Percentiles rank a stretch among this genome's conserved stretches.
phyloP scores from a whole-genome alignment of 345 rosid species.

The Trapa bicornis region DNA sequence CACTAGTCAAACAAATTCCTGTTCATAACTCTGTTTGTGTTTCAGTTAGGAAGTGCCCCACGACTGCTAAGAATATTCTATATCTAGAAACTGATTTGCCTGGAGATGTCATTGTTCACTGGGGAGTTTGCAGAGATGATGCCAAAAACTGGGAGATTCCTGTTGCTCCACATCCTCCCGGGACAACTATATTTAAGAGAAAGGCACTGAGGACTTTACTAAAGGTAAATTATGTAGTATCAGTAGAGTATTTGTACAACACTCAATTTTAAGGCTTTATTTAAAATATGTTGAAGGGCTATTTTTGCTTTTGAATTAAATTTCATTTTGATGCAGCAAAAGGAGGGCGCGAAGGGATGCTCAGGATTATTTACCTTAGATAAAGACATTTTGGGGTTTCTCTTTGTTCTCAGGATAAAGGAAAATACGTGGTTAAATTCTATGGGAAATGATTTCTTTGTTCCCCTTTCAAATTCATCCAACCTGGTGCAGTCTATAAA shows the following conservation, averaged over 20 bases:
- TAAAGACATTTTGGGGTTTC: slow-evolving; percentile 47
- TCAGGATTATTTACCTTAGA: slow-evolving; percentile 56
- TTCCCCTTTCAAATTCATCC: slow-evolving; percentile 47
- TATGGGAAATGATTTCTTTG: slow-evolving; percentile 60
- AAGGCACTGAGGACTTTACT: slow-evolving; percentile 77
- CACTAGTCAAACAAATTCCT: slow-evolving; percentile 40
- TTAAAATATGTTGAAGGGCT: neutral
- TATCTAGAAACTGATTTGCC: slow-evolving; percentile 68
- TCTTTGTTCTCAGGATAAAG: slow-evolving; percentile 70
- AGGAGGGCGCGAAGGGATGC: slow-evolving; percentile 41
- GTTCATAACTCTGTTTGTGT: slow-evolving; percentile 41
- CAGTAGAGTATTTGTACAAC: slow-evolving; percentile 4
- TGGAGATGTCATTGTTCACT: slow-evolving; percentile 79
- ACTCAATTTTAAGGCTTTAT: neutral
- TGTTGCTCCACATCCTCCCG: slow-evolving; percentile 64
- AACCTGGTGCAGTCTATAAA: slow-evolving; percentile 22
- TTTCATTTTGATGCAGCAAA: slow-evolving; percentile 43
- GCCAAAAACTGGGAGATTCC: slow-evolving; percentile 75
- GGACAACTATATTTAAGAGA: slow-evolving; percentile 53
- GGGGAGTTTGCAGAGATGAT: slow-evolving; percentile 91
- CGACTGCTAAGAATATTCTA: slow-evolving; percentile 49
- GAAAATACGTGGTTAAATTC: slow-evolving; percentile 59
- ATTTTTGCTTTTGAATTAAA: slow-evolving; percentile 7
- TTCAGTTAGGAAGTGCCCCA: slow-evolving; percentile 50
- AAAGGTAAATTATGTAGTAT: slow-evolving; percentile 32